Conservation (phyloP, 2,329 filamentous ascomycete species). For the Ceratocystis eucalypticola region DNA sequence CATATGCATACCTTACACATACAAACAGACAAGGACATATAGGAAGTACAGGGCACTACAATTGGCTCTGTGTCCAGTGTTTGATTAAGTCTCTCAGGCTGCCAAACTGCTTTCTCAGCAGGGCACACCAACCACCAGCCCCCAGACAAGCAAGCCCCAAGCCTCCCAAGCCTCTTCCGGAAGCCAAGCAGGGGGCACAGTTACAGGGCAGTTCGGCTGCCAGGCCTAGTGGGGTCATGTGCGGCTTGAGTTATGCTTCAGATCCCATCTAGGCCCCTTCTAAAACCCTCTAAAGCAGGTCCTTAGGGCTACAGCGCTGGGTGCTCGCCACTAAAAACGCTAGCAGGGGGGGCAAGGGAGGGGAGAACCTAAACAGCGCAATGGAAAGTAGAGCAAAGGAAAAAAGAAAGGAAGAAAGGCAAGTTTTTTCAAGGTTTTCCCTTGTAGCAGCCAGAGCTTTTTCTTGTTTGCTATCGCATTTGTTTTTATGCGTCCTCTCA, state of each 20-base stretch:
- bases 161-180: constrained; percentile 7
- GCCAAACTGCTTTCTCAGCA: not conserved
- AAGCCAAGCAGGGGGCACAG: not conserved
- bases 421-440: not conserved
- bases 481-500: too few relatives aligned
- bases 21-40: not conserved
- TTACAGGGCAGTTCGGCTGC: not conserved
- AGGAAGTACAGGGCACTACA: not conserved
- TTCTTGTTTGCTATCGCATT: too few relatives aligned
- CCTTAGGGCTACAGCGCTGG: not conserved
- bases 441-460: too few relatives aligned
- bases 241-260: not conserved
- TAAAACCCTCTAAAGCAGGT: not conserved
- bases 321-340: not conserved
- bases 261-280: not conserved
- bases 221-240: not conserved
- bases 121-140: not conserved
- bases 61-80: not conserved
- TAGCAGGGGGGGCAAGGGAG: not conserved
- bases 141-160: not conserved
- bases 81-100: not conserved
- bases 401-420: not conserved
- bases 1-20: not conserved
- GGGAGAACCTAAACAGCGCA: not conserved
- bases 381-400: not conserved